phyloP scores from a whole-genome alignment of 768 basidiomycete species.

The Rhizopogon roseolus region DNA sequence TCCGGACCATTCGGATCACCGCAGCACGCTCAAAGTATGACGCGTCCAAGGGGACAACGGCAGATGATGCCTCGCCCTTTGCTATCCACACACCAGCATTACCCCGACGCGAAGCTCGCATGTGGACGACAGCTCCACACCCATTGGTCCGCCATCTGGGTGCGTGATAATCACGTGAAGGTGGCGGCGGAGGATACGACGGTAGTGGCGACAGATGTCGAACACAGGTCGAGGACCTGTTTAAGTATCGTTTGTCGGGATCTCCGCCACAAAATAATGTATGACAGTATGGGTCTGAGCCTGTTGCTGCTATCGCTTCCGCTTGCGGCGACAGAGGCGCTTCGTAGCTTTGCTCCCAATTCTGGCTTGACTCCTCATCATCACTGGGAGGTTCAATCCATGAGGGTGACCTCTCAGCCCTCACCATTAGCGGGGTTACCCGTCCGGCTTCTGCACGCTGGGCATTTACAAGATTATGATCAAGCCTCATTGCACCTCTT shows the following conservation, averaged over 20 bases:
- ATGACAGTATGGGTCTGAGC: constrained; percentile 21
- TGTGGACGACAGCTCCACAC: constrained; percentile 60
- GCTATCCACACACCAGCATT: constrained; percentile 56
- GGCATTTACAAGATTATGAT: constrained; percentile 31
- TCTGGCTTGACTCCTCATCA: constrained; percentile 27
- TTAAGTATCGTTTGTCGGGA: constrained; percentile 4
- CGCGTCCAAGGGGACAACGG: constrained; percentile 52
- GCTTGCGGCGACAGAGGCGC: constrained; percentile 15
- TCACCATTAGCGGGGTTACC: constrained; percentile 20
- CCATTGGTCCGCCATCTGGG: constrained; percentile 38
- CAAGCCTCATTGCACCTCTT: constrained; percentile 66
- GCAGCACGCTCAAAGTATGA: constrained; percentile 51
- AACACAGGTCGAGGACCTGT: constrained; percentile 16
- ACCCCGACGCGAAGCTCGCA: constrained; percentile 47
- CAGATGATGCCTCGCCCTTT: constrained; percentile 43
- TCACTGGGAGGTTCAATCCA: constrained; percentile 28
- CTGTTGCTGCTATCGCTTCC: constrained; percentile 10
- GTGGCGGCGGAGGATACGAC: constrained; percentile 23
- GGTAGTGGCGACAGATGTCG: constrained; percentile 31
- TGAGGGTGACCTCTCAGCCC: constrained; percentile 24
- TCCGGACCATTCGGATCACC: constrained; percentile 45
- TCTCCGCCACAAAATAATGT: constrained; percentile 42
- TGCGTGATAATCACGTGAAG: constrained; percentile 15
- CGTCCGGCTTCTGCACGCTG: constrained; percentile 24
- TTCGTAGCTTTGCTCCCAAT: constrained; percentile 30